Evolutionary conservation across 1,284 basidiomycete species (phyloP), one percentile per base, ranked within the genome.

Genomic region (Rhodotorula mucilaginosa): DNA sequence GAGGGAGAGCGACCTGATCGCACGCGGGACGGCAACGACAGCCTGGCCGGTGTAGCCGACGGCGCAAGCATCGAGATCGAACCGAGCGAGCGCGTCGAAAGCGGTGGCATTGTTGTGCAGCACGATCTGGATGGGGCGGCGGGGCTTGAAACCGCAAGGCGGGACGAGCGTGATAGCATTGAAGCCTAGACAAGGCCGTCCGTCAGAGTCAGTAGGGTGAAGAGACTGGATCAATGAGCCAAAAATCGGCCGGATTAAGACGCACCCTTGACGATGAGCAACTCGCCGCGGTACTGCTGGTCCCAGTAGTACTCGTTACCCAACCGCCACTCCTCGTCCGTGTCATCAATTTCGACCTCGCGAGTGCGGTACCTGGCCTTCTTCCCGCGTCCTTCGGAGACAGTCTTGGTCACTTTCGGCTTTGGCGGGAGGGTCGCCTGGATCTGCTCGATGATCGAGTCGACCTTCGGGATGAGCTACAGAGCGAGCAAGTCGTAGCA

Each of bases 381-480:
- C 23, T 23, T 21, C 10, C 8, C 8, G 21, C 51, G 13, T 8
- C 51, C 51, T 8, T n/a, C n/a, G 51, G 21, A 52, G 23, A 23
- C 12, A 26, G 44, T 61, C 29, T 23, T 1, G 19, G 65, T 31
- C 19, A 16, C 19, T 46, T 59, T 54, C 16, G 10, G 34, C 1
- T 6, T 8, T 4, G 64, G 58, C 19, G 68, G 63, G 19, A 69
- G 62, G 6, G 63, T 5, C 2, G 56, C 18, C 34, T 52, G 26
- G 47, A 69, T 58, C 39, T 69, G 64, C n/a, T 69, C 59, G 56
- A 69, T 62, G 56, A 69, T 61, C 4, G 52, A 46, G n/a, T n/a
- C 13, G 54, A 65, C 59, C 60, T 69, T 69, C 26, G 64, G 60
- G 39, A 69, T 29, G 60, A 69, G 60, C 68, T 69, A 44, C 23